Percentiles rank a stretch among this genome's conserved stretches.
phyloP scores from a whole-genome alignment of 495 filamentous ascomycete genomes.

The Penicillium roqueforti region DNA sequence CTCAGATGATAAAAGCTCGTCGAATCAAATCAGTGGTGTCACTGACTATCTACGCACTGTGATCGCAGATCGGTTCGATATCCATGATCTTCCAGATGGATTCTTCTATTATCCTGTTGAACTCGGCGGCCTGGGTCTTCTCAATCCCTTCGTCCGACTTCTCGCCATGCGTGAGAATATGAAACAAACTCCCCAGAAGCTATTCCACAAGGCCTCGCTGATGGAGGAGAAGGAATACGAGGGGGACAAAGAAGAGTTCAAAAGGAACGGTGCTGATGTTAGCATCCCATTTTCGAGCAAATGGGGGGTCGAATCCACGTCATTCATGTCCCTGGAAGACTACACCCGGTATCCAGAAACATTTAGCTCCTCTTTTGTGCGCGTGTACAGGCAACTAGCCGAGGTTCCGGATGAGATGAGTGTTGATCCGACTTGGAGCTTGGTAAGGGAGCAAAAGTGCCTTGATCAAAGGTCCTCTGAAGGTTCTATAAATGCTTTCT shows the following conservation, averaged over 20 bases:
- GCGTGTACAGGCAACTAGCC: constrained; percentile 37
- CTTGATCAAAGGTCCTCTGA: constrained; percentile 17
- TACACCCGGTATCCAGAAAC: constrained; percentile 50
- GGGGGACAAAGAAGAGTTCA: constrained; percentile 39
- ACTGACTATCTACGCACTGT: constrained; percentile 53
- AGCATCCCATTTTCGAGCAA: constrained; percentile 10
- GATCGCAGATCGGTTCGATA: constrained; percentile 51
- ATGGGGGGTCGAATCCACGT: constrained; percentile 19
- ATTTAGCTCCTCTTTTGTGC: constrained; percentile 27
- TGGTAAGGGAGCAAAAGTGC: constrained; percentile 23
- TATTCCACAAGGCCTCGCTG: constrained; percentile 44
- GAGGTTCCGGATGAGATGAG: constrained; percentile 34
- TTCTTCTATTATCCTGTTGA: constrained; percentile 63
- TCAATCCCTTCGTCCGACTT: constrained; percentile 53
- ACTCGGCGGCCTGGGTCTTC: constrained; percentile 54
- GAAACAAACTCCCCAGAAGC: constrained; percentile 38
- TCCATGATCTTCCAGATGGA: constrained; percentile 58
- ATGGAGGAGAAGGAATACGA: constrained; percentile 46
- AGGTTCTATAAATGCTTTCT: constrained; percentile 28
- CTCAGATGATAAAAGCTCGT: background rate
- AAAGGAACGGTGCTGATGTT: constrained; percentile 25
- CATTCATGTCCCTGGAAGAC: constrained; percentile 53
- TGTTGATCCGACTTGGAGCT: constrained; percentile 26
- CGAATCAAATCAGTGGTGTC: constrained; percentile 39
- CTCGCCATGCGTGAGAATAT: constrained; percentile 52